Base-by-base conservation (phyloP, 2,329 filamentous ascomycete genomes). In the Diaporthe helianthi region DNA sequence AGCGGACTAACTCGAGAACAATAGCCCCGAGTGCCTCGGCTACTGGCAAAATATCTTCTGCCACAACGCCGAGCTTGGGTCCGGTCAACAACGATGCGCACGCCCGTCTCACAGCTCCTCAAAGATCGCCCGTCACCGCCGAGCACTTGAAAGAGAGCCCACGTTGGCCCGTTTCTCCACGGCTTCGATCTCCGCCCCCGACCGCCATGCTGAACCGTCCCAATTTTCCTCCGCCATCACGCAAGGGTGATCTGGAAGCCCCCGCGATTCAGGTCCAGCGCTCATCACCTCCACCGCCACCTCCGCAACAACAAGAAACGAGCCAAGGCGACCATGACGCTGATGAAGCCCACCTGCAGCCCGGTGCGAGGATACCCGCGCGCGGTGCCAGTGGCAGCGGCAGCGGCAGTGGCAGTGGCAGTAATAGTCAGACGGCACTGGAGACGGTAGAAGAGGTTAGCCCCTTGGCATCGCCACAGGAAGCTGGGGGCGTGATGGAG, bases 381-480 rank as follows among this genome's bases (percentile, higher is more conserved):
- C 85, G 90, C 73, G 83, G 85, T 65, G 89, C 85, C 76, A 86
- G 84, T 69, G 86, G 85, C 76, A 86, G 84, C 68, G 86, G 85
- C 76, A 86, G 84, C 68, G 86, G 85, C 64, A 67, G 41, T 38
- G 86, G 85, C 76, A 86, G 84, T 69, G 86, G 85, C 64, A 67
- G 41, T 38, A 46, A 38, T 22, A 68, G 65, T 38, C 86, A 83
- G 44, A 85, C 90, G 60, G 88, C 88, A 58, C 82, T 98, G 69
- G 95, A 97, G 80, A 98, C 96, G 0, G 95, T 98, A 19, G 92
- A 97, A 78, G 95, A 98, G 83, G 90, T 92, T 66, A 96, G 93
- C 80, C 87, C 93, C 71, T 89, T 91, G 52, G 90, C 89, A 61
- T 92, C 92, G 1, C 92, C 93, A 76, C 83, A 79, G 74, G 79